Conservation (phyloP, 2,329 filamentous ascomycete species). For the Dothiorella sarmentorum region DNA sequence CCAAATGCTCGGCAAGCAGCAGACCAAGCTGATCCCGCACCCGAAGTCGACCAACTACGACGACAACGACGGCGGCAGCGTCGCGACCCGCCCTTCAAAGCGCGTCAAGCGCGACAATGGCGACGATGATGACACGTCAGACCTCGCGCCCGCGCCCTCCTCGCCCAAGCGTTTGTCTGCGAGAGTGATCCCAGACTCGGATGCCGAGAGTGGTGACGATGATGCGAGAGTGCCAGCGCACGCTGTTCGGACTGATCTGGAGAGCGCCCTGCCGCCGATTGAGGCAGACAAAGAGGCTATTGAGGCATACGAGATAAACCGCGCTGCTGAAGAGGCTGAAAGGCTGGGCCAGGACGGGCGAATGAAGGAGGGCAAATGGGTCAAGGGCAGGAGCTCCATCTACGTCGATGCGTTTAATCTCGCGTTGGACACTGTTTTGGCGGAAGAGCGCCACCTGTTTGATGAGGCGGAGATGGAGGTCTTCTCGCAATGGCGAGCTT, state of each 20-base stretch:
- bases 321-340: constrained; percentile 49
- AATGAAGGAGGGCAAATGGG: constrained; percentile 58
- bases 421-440: constrained; percentile 81
- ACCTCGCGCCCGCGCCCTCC: constrained; percentile 23
- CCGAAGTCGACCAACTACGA: constrained; percentile 45
- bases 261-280: constrained; percentile 67
- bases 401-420: constrained; percentile 98
- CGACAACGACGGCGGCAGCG: constrained; percentile 35
- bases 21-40: constrained; percentile 48
- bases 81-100: constrained; percentile 36
- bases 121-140: constrained; percentile 24
- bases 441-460: constrained; percentile 86
- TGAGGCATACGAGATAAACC: constrained; percentile 71
- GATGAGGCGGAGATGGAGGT: constrained; percentile 72
- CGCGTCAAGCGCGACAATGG: constrained; percentile 35
- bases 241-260: constrained; percentile 58
- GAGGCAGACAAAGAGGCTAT: constrained; percentile 68
- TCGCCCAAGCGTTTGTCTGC: constrained; percentile 23
- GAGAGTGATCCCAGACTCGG: constrained; percentile 39
- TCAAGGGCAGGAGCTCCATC: constrained; percentile 77
- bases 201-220: constrained; percentile 39
- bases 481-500: constrained; percentile 68
- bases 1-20: constrained; percentile 45
- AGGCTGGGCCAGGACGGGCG: not conserved
- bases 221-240: constrained; percentile 21